These are phyloP conservation scores for Pseudocohnilembus persalinus DNA, from an alignment of 169 alveolate genomes.

Conservation along the genomic window DNA sequence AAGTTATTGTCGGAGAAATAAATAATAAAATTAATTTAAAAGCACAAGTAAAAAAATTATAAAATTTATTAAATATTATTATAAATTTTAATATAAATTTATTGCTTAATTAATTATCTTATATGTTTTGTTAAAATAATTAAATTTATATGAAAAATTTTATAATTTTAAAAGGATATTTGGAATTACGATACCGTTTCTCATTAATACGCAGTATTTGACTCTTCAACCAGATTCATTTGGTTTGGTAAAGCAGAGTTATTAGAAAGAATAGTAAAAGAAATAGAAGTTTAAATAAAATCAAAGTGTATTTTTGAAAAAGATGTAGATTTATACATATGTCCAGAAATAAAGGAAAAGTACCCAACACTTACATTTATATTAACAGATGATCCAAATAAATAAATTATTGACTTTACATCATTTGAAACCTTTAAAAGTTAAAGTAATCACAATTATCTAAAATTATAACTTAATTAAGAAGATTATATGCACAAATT, in stretches of 20 bases:
- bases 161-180: background rate
- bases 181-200: background rate
- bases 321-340: no score
- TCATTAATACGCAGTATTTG: background rate
- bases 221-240: background rate
- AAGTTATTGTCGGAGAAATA: background rate
- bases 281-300: no score
- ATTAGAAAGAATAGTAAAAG: background rate
- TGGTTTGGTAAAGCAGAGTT: background rate
- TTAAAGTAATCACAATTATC: background rate
- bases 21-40: no score
- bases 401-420: background rate
- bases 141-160: background rate
- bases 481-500: background rate
- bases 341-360: background rate
- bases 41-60: background rate
- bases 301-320: background rate
- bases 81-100: no score
- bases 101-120: no score
- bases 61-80: no score
- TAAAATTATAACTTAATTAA: no score
- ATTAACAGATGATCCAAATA: background rate
- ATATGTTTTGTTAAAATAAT: background rate
- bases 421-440: no score
- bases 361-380: background rate